Evolutionary conservation across 2,329 filamentous ascomycete species (phyloP).

Genomic region (Pezicula neosporulosa): DNA sequence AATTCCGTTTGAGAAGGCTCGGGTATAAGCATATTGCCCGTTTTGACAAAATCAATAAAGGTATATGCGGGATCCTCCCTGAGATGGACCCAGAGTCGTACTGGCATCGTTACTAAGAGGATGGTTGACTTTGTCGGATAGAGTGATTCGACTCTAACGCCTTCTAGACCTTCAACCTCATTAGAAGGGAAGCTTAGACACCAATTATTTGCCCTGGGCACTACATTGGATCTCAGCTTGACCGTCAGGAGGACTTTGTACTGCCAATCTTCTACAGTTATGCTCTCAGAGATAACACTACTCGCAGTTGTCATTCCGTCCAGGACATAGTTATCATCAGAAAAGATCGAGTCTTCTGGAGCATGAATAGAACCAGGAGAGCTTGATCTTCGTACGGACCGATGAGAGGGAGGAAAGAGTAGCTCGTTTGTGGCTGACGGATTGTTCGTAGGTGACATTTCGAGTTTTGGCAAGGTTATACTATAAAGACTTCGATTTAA

Average conservation of each 20-base stretch:
- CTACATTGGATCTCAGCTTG: background rate
- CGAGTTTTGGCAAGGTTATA: background rate
- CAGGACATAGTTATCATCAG: no score
- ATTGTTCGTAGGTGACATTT: no score
- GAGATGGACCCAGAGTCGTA: constrained; percentile 1
- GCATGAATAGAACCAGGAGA: background rate
- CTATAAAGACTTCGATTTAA: background rate
- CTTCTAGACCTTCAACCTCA: background rate
- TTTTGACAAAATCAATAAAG: constrained; percentile 1
- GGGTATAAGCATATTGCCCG: background rate
- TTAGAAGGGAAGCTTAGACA: background rate
- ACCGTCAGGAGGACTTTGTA: constrained; percentile 1
- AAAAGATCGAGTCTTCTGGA: no score
- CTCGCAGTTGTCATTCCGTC: no score
- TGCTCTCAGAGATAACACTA: no score
- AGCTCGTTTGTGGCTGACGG: background rate
- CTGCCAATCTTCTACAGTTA: background rate
- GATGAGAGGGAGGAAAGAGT: background rate
- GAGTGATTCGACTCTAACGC: background rate
- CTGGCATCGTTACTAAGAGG: constrained; percentile 1
- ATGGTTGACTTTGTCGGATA: constrained; percentile 1
- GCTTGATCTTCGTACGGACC: background rate
- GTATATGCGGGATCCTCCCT: constrained; percentile 1
- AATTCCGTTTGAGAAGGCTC: no score
- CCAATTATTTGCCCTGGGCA: background rate